phyloP scores from a whole-genome alignment of 1,284 basidiomycete genomes.

The Microbotryomycetes sp. region DNA sequence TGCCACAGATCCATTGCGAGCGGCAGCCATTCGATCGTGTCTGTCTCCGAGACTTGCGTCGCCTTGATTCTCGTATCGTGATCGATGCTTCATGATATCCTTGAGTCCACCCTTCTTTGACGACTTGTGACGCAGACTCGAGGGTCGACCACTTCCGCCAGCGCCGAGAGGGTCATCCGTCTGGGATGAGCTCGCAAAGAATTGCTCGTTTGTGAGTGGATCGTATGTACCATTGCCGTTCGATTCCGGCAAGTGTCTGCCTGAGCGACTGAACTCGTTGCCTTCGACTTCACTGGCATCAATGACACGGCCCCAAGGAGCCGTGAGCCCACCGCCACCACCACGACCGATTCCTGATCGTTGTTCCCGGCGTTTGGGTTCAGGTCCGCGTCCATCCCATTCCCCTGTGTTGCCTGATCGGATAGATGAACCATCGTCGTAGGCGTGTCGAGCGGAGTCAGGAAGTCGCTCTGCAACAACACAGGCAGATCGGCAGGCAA shows the following conservation, averaged over 20 bases:
- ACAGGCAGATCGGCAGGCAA: conserved; percentile 6
- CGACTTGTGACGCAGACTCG: not conserved
- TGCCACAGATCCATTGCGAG: not conserved
- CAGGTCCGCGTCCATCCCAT: conserved; percentile 32
- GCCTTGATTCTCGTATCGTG: conserved; percentile 20
- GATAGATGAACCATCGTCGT: conserved; percentile 10
- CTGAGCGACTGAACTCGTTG: conserved; percentile 6
- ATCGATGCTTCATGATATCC: conserved; percentile 18
- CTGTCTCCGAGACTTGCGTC: not conserved
- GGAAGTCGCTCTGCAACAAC: conserved; percentile 14
- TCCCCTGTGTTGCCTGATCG: not conserved
- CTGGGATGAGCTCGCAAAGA: conserved; percentile 8
- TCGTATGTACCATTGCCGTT: conserved; percentile 3
- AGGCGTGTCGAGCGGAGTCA: conserved; percentile 5
- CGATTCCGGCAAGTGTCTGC: not conserved
- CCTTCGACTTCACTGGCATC: conserved; percentile 29
- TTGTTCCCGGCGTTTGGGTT: conserved; percentile 12
- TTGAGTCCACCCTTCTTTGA: conserved; percentile 22
- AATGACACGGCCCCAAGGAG: conserved; percentile 29
- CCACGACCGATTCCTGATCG: not conserved
- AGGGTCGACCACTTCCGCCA: not conserved
- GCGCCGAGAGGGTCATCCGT: not conserved
- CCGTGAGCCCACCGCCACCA: conserved; percentile 7
- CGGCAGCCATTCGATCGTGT: conserved; percentile 13
- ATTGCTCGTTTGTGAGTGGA: conserved; percentile 29